Percentiles rank a stretch among this genome's conserved stretches.
phyloP scores from a whole-genome alignment of 2,329 filamentous ascomycete species.

The Aureobasidium sp. region DNA sequence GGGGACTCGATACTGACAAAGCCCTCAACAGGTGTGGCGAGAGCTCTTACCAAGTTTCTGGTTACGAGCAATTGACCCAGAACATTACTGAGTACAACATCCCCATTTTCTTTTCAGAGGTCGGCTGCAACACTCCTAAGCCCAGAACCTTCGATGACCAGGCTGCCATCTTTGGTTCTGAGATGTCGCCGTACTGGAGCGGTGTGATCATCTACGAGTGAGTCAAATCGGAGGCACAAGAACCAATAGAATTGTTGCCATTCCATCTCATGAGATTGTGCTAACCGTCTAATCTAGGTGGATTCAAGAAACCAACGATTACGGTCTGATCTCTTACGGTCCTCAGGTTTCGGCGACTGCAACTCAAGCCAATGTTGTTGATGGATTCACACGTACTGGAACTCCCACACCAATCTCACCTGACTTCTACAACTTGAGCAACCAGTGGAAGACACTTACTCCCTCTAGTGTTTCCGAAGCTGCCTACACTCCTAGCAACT shows the following conservation, averaged over 20 bases:
- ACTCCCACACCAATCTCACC: constrained; percentile 66
- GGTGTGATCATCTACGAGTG: constrained; percentile 75
- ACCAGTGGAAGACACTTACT: constrained; percentile 65
- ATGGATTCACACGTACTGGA: constrained; percentile 63
- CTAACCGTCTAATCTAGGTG: constrained; percentile 37
- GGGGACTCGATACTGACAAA: neutral
- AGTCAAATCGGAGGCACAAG: no score
- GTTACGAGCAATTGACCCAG: constrained; percentile 61
- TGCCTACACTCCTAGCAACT: constrained; percentile 56
- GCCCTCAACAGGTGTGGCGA: constrained; percentile 47
- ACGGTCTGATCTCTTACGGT: constrained; percentile 74
- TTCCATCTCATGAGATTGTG: no score
- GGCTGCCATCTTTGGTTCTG: constrained; percentile 63
- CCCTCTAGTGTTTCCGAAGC: constrained; percentile 62
- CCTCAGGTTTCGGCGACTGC: constrained; percentile 44
- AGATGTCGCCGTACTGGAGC: constrained; percentile 67
- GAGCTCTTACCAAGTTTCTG: constrained; percentile 52
- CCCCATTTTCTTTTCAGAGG: constrained; percentile 88
- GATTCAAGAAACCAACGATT: constrained; percentile 78
- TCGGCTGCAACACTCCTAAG: constrained; percentile 64
- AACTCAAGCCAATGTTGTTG: constrained; percentile 43
- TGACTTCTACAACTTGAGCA: constrained; percentile 71
- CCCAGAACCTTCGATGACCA: constrained; percentile 66
- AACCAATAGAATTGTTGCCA: no score
- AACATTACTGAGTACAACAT: constrained; percentile 66